Conservation (phyloP, 148 eudicot species). For the Rhododendron henanense region DNA sequence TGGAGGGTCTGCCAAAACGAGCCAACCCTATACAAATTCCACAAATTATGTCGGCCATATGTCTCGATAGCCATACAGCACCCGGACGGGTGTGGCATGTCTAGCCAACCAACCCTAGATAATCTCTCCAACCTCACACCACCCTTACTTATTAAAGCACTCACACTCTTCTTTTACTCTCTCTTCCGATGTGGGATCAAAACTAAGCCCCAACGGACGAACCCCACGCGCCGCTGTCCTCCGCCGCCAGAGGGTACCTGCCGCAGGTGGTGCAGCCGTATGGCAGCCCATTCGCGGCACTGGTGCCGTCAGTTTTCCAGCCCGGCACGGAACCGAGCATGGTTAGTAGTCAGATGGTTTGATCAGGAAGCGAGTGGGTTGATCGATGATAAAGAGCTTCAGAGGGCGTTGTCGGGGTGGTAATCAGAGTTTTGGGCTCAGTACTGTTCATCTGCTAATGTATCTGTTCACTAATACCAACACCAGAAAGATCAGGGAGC, state of each 20-base stretch:
- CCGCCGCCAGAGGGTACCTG: conserved; percentile 9
- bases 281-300: conserved; percentile 63
- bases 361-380: conserved; percentile 81
- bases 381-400: conserved; percentile 86
- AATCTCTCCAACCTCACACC: too few species aligned
- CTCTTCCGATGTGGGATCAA: too few species aligned
- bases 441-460: conserved; percentile 93
- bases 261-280: conserved; percentile 33
- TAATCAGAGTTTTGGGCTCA: conserved; percentile 72
- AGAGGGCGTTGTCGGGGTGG: conserved; percentile 65
- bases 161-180: too few species aligned
- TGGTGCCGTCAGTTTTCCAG: conserved; percentile 54
- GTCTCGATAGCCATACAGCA: too few species aligned
- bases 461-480: conserved; percentile 64
- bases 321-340: conserved; percentile 88
- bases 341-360: conserved; percentile 60
- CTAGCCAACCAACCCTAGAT: too few species aligned
- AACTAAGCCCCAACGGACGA: not conserved
- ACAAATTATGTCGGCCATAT: too few species aligned
- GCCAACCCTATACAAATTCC: too few species aligned
- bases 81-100: too few species aligned
- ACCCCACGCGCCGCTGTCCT: too few species aligned
- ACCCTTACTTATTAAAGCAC: too few species aligned
- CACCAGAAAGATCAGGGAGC: conserved; percentile 68
- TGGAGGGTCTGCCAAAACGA: too few species aligned